Conservation (phyloP, 208 protist genomes). For the Leishmania turanica region DNA sequence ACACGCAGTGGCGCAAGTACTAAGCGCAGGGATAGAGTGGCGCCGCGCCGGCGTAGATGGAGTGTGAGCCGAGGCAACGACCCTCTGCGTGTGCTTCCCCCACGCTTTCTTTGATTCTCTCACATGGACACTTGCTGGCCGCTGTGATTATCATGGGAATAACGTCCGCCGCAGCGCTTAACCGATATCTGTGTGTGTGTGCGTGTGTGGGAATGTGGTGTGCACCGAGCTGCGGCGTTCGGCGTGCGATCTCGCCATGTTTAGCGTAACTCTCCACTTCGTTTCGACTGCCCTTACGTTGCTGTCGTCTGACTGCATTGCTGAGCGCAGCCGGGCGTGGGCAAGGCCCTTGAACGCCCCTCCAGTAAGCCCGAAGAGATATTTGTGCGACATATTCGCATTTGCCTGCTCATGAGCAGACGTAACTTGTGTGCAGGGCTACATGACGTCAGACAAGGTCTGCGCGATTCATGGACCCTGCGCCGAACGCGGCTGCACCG, state of each 20-base stretch:
- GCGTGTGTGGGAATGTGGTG: not conserved
- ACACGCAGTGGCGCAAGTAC: slow-evolving; percentile 69
- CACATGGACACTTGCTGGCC: not conserved
- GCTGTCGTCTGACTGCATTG: not conserved
- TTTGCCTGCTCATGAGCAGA: not conserved
- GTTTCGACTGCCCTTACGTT: not conserved
- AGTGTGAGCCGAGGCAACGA: not conserved
- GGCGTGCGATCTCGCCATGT: not conserved
- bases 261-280: too few species aligned
- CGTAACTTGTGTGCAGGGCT: not conserved
- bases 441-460: too few species aligned
- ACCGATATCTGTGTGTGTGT: not conserved
- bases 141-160: too few species aligned
- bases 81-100: not conserved
- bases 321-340: not conserved
- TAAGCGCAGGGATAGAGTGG: slow-evolving; percentile 12
- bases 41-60: not conserved
- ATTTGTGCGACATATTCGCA: not conserved
- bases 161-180: not conserved
- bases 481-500: not conserved
- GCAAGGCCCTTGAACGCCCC: not conserved
- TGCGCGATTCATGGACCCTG: not conserved
- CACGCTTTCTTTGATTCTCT: too few species aligned
- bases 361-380: not conserved
- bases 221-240: not conserved